These are phyloP conservation scores for Populus tremula DNA, from an alignment of 345 rosid species.

Conservation along the genomic window DNA sequence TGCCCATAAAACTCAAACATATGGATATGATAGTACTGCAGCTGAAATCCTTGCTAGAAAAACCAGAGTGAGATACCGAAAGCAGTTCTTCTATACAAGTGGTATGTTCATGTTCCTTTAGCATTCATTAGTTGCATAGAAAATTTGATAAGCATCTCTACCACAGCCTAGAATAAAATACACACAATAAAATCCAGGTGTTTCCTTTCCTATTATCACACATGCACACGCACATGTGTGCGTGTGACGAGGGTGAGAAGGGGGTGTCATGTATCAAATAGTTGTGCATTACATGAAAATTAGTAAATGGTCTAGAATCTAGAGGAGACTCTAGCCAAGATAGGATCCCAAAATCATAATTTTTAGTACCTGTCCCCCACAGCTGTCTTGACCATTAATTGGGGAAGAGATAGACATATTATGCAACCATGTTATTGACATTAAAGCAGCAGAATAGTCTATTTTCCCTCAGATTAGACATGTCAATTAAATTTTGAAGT, in stretches of 20 bases:
- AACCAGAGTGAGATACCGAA: not conserved
- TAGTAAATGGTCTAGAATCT: not conserved
- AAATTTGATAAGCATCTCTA: not conserved
- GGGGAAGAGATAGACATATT: not conserved
- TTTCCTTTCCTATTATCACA: too few species aligned
- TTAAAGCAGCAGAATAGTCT: not conserved
- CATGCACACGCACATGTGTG: too few species aligned
- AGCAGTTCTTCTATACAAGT: not conserved
- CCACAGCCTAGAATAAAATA: not conserved
- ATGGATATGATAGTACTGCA: not conserved
- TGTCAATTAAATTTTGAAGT: not conserved
- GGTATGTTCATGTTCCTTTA: not conserved
- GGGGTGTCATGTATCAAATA: not conserved
- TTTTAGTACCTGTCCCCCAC: not conserved
- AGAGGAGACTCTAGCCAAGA: not conserved
- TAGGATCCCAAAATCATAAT: not conserved
- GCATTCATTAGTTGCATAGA: not conserved
- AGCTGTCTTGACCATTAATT: not conserved
- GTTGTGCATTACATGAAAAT: not conserved
- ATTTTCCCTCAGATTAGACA: not conserved
- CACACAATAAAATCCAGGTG: not conserved
- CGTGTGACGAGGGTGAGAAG: not conserved
- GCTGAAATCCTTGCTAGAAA: not conserved
- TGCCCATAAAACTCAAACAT: not conserved
- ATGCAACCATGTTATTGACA: not conserved